Percentiles rank a stretch among this genome's conserved stretches.
Evolutionary conservation across 2,329 filamentous ascomycete species (phyloP).

Genomic region (Penicillium thymicola): DNA sequence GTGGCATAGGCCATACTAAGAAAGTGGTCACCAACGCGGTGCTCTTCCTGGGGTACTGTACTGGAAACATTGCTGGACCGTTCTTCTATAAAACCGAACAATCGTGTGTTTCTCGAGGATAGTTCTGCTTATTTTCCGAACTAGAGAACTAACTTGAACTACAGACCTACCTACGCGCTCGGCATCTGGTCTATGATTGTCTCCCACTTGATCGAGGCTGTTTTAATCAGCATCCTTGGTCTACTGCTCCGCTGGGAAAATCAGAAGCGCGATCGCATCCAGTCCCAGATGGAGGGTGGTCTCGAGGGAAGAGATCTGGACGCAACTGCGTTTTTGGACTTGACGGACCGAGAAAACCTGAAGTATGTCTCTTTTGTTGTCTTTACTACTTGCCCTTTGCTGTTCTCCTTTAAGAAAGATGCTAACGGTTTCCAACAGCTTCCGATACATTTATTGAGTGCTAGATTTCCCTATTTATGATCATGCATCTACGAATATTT

Average conservation of each 20-base stretch:
- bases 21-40: slow-evolving; percentile 63
- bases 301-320: slow-evolving; percentile 48
- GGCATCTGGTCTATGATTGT: slow-evolving; percentile 59
- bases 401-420: not conserved
- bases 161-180: slow-evolving; percentile 46
- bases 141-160: not conserved
- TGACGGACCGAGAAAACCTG: slow-evolving; percentile 54
- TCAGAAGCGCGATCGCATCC: slow-evolving; percentile 47
- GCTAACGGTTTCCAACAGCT: slow-evolving; percentile 7
- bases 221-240: slow-evolving; percentile 46
- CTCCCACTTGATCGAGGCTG: slow-evolving; percentile 52
- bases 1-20: slow-evolving; percentile 53
- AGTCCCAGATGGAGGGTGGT: slow-evolving; percentile 46
- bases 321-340: slow-evolving; percentile 52
- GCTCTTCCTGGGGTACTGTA: slow-evolving; percentile 58
- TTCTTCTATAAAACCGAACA: slow-evolving; percentile 61
- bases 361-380: slow-evolving; percentile 34
- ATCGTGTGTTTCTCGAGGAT: slow-evolving; percentile 23
- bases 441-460: slow-evolving; percentile 18
- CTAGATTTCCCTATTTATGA: not conserved
- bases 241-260: slow-evolving; percentile 51
- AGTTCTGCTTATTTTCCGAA: not conserved
- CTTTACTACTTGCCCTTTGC: not conserved
- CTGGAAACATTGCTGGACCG: slow-evolving; percentile 60
- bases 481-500: no score